Evolutionary conservation across 2,329 filamentous ascomycete genomes (phyloP).

Genomic region (Rutstroemia sp.): DNA sequence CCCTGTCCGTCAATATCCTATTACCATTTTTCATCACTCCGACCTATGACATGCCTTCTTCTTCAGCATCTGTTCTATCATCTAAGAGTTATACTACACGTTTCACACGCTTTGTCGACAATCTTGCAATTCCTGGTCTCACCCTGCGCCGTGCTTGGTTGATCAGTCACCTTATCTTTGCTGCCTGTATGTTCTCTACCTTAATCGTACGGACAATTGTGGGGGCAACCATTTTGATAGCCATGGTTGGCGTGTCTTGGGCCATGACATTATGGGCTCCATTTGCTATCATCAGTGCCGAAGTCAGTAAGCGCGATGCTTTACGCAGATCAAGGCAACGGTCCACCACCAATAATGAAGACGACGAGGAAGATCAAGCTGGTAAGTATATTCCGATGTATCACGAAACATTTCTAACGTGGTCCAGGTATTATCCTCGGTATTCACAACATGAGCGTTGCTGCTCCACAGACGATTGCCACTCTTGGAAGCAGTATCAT

Average conservation of each 20-base stretch:
- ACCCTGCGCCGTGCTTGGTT: slow-evolving; percentile 88
- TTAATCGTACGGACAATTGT: slow-evolving; percentile 67
- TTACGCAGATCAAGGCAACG: slow-evolving; percentile 41
- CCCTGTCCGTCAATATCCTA: slow-evolving; percentile 72
- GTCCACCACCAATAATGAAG: slow-evolving; percentile 10
- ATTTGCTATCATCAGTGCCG: slow-evolving; percentile 88
- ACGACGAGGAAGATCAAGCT: slow-evolving; percentile 14
- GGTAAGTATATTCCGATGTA: background rate
- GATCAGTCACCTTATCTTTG: slow-evolving; percentile 75
- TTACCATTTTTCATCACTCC: slow-evolving; percentile 81
- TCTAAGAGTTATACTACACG: slow-evolving; percentile 25
- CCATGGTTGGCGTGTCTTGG: slow-evolving; percentile 83
- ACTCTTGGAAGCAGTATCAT: slow-evolving; percentile 78
- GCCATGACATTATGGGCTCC: slow-evolving; percentile 90
- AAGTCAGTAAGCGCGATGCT: slow-evolving; percentile 78
- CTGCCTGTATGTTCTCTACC: slow-evolving; percentile 73
- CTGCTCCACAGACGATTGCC: slow-evolving; percentile 83
- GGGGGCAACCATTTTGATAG: slow-evolving; percentile 70
- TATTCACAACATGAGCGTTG: slow-evolving; percentile 92
- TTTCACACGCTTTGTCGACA: slow-evolving; percentile 39
- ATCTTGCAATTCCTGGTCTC: slow-evolving; percentile 70
- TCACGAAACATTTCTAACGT: background rate
- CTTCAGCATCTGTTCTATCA: slow-evolving; percentile 22
- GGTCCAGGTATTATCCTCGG: slow-evolving; percentile 67
- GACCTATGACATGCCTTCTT: slow-evolving; percentile 51